Conservation (phyloP, 2,329 filamentous ascomycete species). For the Exophiala spinifera region DNA sequence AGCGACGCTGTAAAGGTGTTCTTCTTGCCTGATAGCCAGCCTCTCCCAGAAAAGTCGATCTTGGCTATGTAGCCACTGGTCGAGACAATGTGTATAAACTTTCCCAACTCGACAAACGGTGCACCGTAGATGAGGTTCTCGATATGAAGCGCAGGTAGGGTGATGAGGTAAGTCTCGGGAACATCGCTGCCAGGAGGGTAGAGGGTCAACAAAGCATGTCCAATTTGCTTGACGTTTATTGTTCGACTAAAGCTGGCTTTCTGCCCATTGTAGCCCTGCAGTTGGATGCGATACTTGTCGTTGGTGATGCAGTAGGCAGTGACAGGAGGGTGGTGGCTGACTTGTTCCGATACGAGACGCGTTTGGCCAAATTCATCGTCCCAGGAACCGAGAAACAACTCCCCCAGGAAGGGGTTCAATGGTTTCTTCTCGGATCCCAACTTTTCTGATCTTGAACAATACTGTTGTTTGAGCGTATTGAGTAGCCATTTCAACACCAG, state of each 20-base stretch:
- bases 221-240: slow-evolving; percentile 92
- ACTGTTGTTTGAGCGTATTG: slow-evolving; percentile 80
- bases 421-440: slow-evolving; percentile 95
- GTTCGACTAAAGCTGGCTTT: slow-evolving; percentile 93
- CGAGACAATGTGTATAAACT: slow-evolving; percentile 78
- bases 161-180: slow-evolving; percentile 78
- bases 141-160: slow-evolving; percentile 85
- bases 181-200: slow-evolving; percentile 50
- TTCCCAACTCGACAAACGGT: slow-evolving; percentile 88
- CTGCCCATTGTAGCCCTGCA: slow-evolving; percentile 88
- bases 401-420: slow-evolving; percentile 90
- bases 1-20: slow-evolving; percentile 79
- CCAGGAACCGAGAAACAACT: slow-evolving; percentile 92
- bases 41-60: slow-evolving; percentile 89
- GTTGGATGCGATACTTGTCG: slow-evolving; percentile 69
- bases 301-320: slow-evolving; percentile 95
- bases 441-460: slow-evolving; percentile 71
- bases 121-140: slow-evolving; percentile 73
- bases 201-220: slow-evolving; percentile 78
- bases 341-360: slow-evolving; percentile 87
- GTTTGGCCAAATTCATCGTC: slow-evolving; percentile 74
- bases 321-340: slow-evolving; percentile 87
- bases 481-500: slow-evolving; percentile 90
- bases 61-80: slow-evolving; percentile 83
- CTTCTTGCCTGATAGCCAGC: slow-evolving; percentile 94